Evolutionary conservation across 768 basidiomycete genomes (phyloP), one percentile per base, ranked within the genome.

Genomic region (Trametes coccinea): DNA sequence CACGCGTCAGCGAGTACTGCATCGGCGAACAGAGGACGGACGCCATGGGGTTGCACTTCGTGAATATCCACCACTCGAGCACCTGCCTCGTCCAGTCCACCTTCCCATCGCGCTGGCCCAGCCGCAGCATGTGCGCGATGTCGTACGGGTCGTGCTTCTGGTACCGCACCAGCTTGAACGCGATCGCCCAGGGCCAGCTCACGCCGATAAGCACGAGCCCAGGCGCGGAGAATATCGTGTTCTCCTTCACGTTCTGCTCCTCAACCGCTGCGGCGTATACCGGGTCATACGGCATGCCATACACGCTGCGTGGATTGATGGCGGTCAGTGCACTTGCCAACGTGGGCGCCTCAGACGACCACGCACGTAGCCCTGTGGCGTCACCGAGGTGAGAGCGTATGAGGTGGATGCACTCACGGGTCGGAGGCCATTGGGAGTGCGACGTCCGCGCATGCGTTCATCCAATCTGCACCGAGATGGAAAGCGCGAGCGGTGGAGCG

Each of bases 391-490:
- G 22, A 16, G 48, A 41, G 31, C 37, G 43, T 80, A 86, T 73
- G 22, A 22, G 22, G 67, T 37, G 34, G 34, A 37, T 37, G 88
- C 85, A 86, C 84, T 61, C 74, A 59, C 57, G 57, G 57, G 43
- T 59, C 49, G 40, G 49, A 71, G 17, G 84, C 82, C 80, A 86
- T 81, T 14, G 89, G 88, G 50, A 90, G 76, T 2, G 88, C 86
- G 13, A 88, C 78, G 63, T 90, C 89, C 0, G 89, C 85, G 64
- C 88, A 85, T 4, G 84, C 81, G 58, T 90, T 90, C 88, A 90
- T 88, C 89, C 89, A 90, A 70, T 90, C 88, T 56, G 75, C 74
- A 27, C 89, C 88, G 51, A 82, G 77, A 3, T 69, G 66, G 69
- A 66, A 85, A 80, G 6, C 72, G 70, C 16, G 65, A 50, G 88